Evolutionary conservation across 2,329 filamentous ascomycete species (phyloP).

Genomic region (Hymenoscyphus infarciens): DNA sequence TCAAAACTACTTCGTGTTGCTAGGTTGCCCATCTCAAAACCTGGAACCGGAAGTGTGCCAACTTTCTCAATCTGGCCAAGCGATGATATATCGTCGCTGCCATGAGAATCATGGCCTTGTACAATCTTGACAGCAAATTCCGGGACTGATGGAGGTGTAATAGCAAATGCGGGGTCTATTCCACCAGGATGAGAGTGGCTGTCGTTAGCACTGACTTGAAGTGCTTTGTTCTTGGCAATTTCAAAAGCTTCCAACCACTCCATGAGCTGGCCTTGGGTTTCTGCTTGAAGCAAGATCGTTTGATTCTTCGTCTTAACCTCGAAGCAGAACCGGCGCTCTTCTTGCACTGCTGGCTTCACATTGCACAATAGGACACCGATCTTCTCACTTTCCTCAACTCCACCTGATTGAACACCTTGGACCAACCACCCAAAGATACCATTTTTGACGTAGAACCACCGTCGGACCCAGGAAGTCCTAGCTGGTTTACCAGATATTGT

Average conservation of each 20-base stretch:
- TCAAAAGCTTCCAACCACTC: conserved; percentile 95
- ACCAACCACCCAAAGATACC: conserved; percentile 95
- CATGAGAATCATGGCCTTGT: conserved; percentile 54
- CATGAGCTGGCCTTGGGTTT: conserved; percentile 87
- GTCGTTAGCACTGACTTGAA: conserved; percentile 64
- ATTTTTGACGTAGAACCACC: conserved; percentile 95
- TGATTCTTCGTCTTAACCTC: conserved; percentile 98
- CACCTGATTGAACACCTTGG: conserved; percentile 72
- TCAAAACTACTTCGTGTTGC: conserved; percentile 70
- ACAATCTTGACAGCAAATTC: conserved; percentile 82
- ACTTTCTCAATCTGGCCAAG: conserved; percentile 51
- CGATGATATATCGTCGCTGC: conserved; percentile 45
- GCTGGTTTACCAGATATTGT: conserved; percentile 83
- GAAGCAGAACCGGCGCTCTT: conserved; percentile 94
- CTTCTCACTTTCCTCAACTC: conserved; percentile 92
- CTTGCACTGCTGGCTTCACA: conserved; percentile 82
- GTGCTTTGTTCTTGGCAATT: conserved; percentile 84
- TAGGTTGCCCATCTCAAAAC: conserved; percentile 45
- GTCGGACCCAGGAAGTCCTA: conserved; percentile 80
- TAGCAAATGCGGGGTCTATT: conserved; percentile 79
- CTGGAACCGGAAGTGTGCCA: conserved; percentile 63
- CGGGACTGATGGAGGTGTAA: conserved; percentile 80
- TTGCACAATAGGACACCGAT: conserved; percentile 94
- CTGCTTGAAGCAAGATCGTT: conserved; percentile 83
- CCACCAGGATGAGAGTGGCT: conserved; percentile 42